Conservation (phyloP, 768 basidiomycete species). For the Floccularia luteovirens region DNA sequence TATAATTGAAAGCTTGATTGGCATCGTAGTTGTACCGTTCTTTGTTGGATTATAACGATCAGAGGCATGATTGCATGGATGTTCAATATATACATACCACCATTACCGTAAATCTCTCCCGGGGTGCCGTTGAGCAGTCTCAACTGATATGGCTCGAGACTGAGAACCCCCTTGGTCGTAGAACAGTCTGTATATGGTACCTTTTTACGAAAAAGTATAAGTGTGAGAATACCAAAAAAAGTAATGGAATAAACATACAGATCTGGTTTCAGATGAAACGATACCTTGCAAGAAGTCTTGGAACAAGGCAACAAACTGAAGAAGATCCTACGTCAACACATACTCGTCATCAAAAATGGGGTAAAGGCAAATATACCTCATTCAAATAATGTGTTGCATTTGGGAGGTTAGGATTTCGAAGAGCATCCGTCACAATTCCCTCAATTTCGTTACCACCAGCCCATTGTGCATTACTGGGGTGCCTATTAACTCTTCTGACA, state of each 20-base stretch:
- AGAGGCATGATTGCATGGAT: not conserved
- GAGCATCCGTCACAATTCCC: conserved; percentile 35
- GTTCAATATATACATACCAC: conserved; percentile 21
- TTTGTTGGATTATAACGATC: conserved; percentile 11
- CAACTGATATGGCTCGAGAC: conserved; percentile 44
- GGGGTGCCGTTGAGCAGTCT: conserved; percentile 41
- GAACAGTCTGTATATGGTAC: conserved; percentile 56
- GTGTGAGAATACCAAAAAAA: not conserved
- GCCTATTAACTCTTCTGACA: conserved; percentile 43
- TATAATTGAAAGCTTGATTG: conserved; percentile 42
- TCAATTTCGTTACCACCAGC: conserved; percentile 58
- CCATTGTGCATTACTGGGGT: conserved; percentile 54
- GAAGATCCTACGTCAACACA: not conserved
- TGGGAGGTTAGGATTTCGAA: conserved; percentile 17
- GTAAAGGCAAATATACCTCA: conserved; percentile 24
- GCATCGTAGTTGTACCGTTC: conserved; percentile 55
- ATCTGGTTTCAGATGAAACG: conserved; percentile 40
- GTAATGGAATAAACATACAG: conserved; percentile 20
- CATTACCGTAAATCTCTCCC: conserved; percentile 50
- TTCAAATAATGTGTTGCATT: conserved; percentile 42
- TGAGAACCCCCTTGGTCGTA: conserved; percentile 49
- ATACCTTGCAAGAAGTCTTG: conserved; percentile 43
- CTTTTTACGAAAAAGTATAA: conserved; percentile 13
- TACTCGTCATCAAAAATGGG: not conserved
- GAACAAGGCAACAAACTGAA: conserved; percentile 43